Base-by-base conservation (phyloP, 1,284 basidiomycete genomes). In the Fomitopsis schrenkii region DNA sequence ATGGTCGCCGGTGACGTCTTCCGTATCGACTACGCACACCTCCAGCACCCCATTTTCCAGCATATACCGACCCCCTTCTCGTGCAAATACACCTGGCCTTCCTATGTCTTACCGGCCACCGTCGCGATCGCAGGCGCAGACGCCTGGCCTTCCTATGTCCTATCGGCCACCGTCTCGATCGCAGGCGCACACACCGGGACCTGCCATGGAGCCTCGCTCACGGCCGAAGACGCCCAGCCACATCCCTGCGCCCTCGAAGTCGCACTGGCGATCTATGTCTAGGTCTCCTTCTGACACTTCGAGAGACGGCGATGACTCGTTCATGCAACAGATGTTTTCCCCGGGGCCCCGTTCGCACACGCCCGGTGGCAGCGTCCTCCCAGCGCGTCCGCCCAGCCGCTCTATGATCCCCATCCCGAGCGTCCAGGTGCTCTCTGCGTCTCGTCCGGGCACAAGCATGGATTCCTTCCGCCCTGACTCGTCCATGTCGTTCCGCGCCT, bases 361-460 rank as follows among this genome's bases (percentile, higher is more conserved):
- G 14, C 78, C 79, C 0, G 72, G 75, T 19, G 71, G 77, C 38
- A 63, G 70, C 50, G 76, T 72, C 45, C 64, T 73, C 9, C 85
- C 84, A 52, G 83, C 86, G n/a, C 82, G 91, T 41, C 88, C 91
- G 38, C 90, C 90, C 1, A 92, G 90, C 70, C 82, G 88, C 61
- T 93, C 91, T 5, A 88, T 85, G 83, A 93, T 93, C 62, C 91
- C 91, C 19, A 80, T 91, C 22, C 90, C 91, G 5, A 86, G 80
- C 63, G 77, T 93, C 2, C 86, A 90, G 56, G 73, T 92, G 50
- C 85, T 85, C 2, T 82, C 86, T 2, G 85, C 84, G 9, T 91
- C 90, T 30, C 80, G 90, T 50, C 88, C 91, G 0, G 79, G 80
- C 1, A 85, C 89, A 1, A 81, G 88, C 5, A 83, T 90, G 83